These are phyloP conservation scores for Penicillium griseofulvum DNA, from an alignment of 2,329 filamentous ascomycete genomes.

Conservation along the genomic window DNA sequence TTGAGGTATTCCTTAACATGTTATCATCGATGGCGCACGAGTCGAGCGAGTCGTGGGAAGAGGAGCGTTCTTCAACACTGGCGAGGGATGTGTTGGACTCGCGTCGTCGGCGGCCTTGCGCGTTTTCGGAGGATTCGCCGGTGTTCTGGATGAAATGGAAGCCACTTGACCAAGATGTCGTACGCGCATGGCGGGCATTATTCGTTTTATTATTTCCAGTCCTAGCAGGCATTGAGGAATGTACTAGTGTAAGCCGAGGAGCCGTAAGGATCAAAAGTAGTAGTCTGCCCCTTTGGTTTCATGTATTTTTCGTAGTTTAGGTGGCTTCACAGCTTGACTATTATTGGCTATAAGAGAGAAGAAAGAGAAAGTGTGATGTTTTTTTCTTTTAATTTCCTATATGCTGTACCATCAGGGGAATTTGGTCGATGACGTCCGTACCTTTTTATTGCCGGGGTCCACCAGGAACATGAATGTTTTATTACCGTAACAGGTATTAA, in stretches of 20 bases:
- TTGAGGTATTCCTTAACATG: slow-evolving; percentile 34
- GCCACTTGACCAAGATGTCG: slow-evolving; percentile 37
- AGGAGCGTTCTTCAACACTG: slow-evolving; percentile 31
- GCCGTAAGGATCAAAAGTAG: neutral
- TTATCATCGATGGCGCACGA: slow-evolving; percentile 22
- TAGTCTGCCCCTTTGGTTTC: slow-evolving; percentile 12
- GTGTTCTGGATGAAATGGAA: slow-evolving; percentile 25
- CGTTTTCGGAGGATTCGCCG: slow-evolving; percentile 27
- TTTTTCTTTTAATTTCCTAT: neutral
- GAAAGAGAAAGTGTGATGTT: neutral
- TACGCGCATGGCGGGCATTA: slow-evolving; percentile 37
- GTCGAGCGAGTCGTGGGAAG: slow-evolving; percentile 20
- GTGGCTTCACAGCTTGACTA: neutral
- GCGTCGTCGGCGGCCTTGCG: slow-evolving; percentile 31
- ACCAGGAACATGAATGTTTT: neutral
- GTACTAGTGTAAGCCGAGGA: slow-evolving; percentile 19
- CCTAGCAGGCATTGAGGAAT: slow-evolving; percentile 26
- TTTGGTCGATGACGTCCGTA: slow-evolving; percentile 1
- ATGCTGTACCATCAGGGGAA: neutral
- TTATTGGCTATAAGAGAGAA: slow-evolving; percentile 3
- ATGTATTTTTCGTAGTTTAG: slow-evolving; percentile 15
- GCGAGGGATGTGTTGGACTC: slow-evolving; percentile 35
- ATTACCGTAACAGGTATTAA: too few relatives aligned
- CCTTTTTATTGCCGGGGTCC: neutral
- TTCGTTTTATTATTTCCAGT: slow-evolving; percentile 26